Evolutionary conservation across 805 yeast genomes (phyloP).

Genomic region (Cephaloascus albidus): DNA sequence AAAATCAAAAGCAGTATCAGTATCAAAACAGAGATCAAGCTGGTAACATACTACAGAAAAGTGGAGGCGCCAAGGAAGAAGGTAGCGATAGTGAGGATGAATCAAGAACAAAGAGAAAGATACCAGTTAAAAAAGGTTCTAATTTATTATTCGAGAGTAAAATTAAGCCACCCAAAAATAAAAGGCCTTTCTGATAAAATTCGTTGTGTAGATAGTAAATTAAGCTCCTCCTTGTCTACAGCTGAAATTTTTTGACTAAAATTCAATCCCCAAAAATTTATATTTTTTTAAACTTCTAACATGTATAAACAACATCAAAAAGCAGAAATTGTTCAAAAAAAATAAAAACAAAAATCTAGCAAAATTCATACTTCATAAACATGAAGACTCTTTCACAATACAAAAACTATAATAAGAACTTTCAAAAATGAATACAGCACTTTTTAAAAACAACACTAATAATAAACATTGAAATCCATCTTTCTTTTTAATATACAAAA

Average conservation of each 20-base stretch:
- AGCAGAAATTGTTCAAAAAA: neutral
- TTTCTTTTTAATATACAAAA: neutral
- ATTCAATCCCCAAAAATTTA: conserved; percentile 1
- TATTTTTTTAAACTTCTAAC: neutral
- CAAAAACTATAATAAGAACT: too few species aligned
- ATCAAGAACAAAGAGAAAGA: neutral
- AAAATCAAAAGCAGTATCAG: neutral
- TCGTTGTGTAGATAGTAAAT: neutral
- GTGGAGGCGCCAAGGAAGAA: conserved; percentile 1
- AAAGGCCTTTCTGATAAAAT: neutral
- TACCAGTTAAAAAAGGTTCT: conserved; percentile 4
- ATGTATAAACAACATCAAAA: neutral
- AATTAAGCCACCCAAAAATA: conserved; percentile 1
- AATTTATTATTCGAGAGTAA: conserved; percentile 4
- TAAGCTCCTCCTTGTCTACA: neutral
- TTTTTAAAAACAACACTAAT: neutral
- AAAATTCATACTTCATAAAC: too few species aligned
- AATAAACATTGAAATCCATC: neutral
- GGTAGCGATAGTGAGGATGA: conserved; percentile 3
- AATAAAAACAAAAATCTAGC: neutral
- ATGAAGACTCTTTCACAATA: neutral
- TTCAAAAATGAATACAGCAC: neutral
- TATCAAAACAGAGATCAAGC: conserved; percentile 2
- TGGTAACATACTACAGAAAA: neutral
- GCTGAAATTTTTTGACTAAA: neutral